These are phyloP conservation scores for Acanthamoeba quina DNA, from an alignment of 208 protist species.

Conservation along the genomic window DNA sequence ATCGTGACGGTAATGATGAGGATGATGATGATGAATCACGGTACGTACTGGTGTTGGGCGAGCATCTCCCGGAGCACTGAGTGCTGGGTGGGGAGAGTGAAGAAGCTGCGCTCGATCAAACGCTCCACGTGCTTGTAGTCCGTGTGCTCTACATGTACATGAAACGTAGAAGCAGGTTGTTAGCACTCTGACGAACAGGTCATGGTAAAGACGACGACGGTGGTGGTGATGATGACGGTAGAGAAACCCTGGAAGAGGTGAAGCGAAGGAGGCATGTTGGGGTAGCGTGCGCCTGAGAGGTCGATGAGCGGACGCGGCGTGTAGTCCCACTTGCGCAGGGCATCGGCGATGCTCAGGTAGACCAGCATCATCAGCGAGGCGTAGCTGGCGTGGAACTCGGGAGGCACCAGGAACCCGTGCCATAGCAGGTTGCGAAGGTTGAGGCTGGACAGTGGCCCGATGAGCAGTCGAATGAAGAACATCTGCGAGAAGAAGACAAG, in stretches of 20 bases:
- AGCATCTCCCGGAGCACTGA: constrained; percentile 1
- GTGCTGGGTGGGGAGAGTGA: background rate
- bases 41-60: background rate
- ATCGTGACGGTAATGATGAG: background rate
- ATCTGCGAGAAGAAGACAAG: background rate
- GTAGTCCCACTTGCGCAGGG: background rate
- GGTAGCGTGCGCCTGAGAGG: constrained; percentile 2
- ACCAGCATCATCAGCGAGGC: constrained; percentile 45
- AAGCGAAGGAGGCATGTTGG: constrained; percentile 45
- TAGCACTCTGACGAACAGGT: background rate
- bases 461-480: constrained; percentile 58
- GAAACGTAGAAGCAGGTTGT: background rate
- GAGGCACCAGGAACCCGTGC: constrained; percentile 39
- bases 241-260: constrained; percentile 24
- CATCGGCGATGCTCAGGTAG: constrained; percentile 51
- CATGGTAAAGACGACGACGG: background rate
- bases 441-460: constrained; percentile 48
- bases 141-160: background rate
- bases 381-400: constrained; percentile 47
- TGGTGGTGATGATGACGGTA: background rate
- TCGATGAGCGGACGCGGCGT: constrained; percentile 30
- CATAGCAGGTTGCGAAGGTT: constrained; percentile 57
- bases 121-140: constrained; percentile 13
- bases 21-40: background rate
- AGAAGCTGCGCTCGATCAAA: constrained; percentile 15